Base-by-base conservation (phyloP, 2,329 filamentous ascomycete species). In the Ophiostoma ulmi region DNA sequence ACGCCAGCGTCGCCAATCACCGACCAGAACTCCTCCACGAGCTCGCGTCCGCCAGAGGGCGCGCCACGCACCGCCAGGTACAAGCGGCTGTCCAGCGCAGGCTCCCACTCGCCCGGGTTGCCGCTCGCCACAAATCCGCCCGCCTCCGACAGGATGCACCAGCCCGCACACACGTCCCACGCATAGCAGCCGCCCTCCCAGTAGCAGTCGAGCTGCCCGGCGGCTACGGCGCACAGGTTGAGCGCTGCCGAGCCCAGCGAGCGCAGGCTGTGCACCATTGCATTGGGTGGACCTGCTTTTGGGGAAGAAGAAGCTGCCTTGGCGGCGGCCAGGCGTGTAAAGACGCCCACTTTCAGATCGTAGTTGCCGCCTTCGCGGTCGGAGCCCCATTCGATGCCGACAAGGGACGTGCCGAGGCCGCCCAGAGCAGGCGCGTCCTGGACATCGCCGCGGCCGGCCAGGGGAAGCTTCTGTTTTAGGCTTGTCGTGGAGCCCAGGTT, bases 111-210 rank as follows among this genome's bases (percentile, higher is more conserved):
- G 0, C 90, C 91, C 0, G 90, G 88, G 77, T 94, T 93, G 5
- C 88, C 90, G 77, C 90, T 85, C 8, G 85, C 90, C 82, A 94
- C 87, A 69, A 87, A 81, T 0, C 91, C 91, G 0, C 91, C 92
- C 0, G 91, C 90, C 81, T 94, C 91, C 39, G 82, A 81, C 36
- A 94, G 80, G 72, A 94, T 89, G 71, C 89, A 88, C 91, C 91
- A 94, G 0, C 89, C 91, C 5, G 92, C 92, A 77, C 90, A 92
- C 2, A 94, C 91, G 78, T 94, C 91, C 91, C 91, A 94, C 1
- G 91, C 90, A 86, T 91, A 94, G 79, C 90, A 93, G 0, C 92
- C 91, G 52, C 90, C 91, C 80, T 94, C 91, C 91, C 91, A 94
- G 78, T 92, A 94, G 31, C 87, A 76, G 77, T 94, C 91, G 36